Evolutionary conservation across 2,329 filamentous ascomycete species (phyloP), one percentile per base, ranked within the genome.

Genomic region (Fusarium napiforme): DNA sequence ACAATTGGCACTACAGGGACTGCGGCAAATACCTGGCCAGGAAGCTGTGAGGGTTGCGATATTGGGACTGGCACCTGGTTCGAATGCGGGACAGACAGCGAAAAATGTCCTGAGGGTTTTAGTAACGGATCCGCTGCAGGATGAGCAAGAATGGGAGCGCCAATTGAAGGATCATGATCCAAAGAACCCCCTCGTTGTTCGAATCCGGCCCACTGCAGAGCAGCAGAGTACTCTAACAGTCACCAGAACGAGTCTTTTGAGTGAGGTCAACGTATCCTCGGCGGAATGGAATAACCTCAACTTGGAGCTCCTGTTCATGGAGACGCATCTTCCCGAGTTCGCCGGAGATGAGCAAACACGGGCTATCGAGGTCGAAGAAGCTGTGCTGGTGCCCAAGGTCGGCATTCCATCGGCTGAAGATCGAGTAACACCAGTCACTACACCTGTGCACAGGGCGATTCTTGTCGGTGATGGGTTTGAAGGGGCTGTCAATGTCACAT

Each of bases 391-490:
- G 23, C 95, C 95, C 6, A 87, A 87, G 1, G 87, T 97, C 39
- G 90, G 93, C 26, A 93, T 93, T 46, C 89, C 89, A 10, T 91
- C 92, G 19, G 87, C 86, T 68, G 89, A 89, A 21, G 91, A 91
- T 14, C 86, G 90, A 69, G 87, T 90, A 64, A 90, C 91, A 18
- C 88, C 91, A 21, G 86, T 96, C 46, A 90, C 91, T 11, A 94
- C 94, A 49, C 95, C 96, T 0, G 94, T 98, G 2, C 96, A 98
- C 79, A 93, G 92, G 79, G 90, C 92, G 2, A 82, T 98, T 21
- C 77, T 98, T 15, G 88, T 97, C 14, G 91, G 90, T 0, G 88
- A 93, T 55, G 95, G 94, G 0, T 83, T 97, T 5, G 84, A 89
- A 60, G 94, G 93, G 12, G 89, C 92, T 2, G 85, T 91, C 9